Evolutionary conservation across 192 early-diverging fungal genomes (phyloP), one percentile per base, ranked within the genome.

Genomic region (Coemansia asiatica): DNA sequence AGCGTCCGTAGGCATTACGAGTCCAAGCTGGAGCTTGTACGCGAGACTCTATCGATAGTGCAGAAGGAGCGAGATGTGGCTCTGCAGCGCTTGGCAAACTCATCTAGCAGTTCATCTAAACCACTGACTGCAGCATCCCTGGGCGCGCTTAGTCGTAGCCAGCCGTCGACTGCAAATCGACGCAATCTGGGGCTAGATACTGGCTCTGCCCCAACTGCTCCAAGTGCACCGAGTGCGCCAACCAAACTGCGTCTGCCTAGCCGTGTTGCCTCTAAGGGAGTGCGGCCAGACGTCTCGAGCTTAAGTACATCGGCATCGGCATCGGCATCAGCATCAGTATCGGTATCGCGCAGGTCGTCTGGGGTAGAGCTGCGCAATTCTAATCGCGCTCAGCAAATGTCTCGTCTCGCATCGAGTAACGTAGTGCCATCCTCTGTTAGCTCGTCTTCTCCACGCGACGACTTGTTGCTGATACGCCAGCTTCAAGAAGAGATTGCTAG

Each of bases 31-130:
- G 78, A 81, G 56, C 78, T 81, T 22, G 29, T 69, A 23, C 78
- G 67, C 12, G 78, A 81, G 63, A 54, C 78, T 3, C 60, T 81
- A 59, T 48, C 68, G 4, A 64, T 81, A 46, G 69, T 81, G 48
- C 72, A 81, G 9, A 71, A 69, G 66, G 78, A 81, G 35, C 78
- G 78, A 38, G 78, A 81, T 35, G 69, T 75, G 29, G 78, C 78
- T 1, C 36, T 75, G 21, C 72, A 81, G 58, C 68, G 66, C 19
- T 28, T 81, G 60, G 78, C 65, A 12, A 75, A 81, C 51, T 53
- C 66, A 6, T 19, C 10, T 23, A 19, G 28, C 35, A 10, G 47
- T 8, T 3, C 44, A 18, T 28, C 64, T 25, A 63, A 68, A 28
- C 36, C 26, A 31, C 35, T 29, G 18, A 36, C 58, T 4, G 18